Conservation (phyloP, 345 rosid species). For the Physaria fendleri region DNA sequence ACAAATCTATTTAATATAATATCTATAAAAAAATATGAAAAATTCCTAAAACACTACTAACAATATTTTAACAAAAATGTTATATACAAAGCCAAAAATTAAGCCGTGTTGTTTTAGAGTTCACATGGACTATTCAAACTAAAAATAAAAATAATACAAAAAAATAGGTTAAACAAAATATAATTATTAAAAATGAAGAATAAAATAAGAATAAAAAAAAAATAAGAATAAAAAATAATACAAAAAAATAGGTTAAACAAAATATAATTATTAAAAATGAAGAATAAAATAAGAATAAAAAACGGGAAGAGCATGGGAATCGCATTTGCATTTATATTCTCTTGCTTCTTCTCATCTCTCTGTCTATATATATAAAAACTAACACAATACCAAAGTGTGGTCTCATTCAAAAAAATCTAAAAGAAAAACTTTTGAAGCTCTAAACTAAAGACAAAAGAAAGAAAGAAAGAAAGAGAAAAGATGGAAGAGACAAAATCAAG, state of each 20-base stretch:
- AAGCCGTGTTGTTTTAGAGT: constrained; percentile 10
- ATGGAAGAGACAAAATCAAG: constrained; percentile 59
- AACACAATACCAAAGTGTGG: constrained; percentile 18
- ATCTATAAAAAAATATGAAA: not conserved
- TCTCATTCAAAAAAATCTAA: too few relatives aligned
- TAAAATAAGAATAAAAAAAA: not conserved
- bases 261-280: not conserved
- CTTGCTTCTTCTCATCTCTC: constrained; percentile 6
- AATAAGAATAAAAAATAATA: not conserved
- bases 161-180: not conserved
- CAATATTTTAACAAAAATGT: constrained; percentile 5
- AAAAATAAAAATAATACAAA: not conserved
- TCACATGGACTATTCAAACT: constrained; percentile 22
- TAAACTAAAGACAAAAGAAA: constrained; percentile 13
- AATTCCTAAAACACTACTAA: not conserved
- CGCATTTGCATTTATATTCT: constrained; percentile 25
- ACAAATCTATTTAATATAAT: not conserved
- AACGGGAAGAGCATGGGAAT: constrained; percentile 22
- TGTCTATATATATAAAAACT: constrained; percentile 20
- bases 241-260: not conserved
- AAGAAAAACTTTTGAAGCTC: too few relatives aligned
- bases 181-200: not conserved
- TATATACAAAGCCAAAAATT: not conserved
- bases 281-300: not conserved
- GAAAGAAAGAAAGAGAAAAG: not conserved